Evolutionary conservation across 495 filamentous ascomycete genomes (phyloP), one percentile per base, ranked within the genome.

Genomic region (Thermochaetoides thermophila): DNA sequence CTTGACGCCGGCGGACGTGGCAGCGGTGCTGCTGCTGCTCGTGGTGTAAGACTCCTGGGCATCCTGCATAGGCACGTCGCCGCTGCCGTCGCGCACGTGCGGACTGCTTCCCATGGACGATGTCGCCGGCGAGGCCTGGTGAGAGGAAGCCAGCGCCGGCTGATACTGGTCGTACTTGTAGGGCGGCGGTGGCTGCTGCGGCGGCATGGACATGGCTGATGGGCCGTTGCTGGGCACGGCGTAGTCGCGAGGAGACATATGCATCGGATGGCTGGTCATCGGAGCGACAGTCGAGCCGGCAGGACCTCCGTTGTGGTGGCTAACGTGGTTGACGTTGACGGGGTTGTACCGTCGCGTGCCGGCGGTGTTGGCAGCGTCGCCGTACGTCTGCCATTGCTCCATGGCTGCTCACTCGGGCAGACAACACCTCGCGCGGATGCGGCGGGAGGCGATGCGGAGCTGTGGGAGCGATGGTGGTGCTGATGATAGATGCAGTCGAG

Each of bases 61-160:
- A 51, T 93, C 86, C 52, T 89, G 81, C 85, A 95, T 95, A 27
- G 76, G 67, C 37, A 89, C 75, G 63, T 95, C 85, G 38, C 73
- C 71, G 54, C 85, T 87, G 27, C 64, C 72, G 63, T 81, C 75
- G 57, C 77, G 74, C 47, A 62, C 57, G 52, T 74, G 77, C 52
- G 6, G 6, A 11, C 76, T 71, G 45, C 71, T 74, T 32, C 68
- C 64, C 34, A 69, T 56, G 17, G 79, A 77, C 37, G 79, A 81
- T 20, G 71, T 66, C 24, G 69, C 65, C 52, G 75, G 61, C 24
- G 71, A 62, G 21, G 68, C 59, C 22, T 69, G 71, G 38, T 51
- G 48, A 10, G 73, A 61, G 45, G 66, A 64, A 39, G n/a, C n/a
- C n/a, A 67, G 48, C 24, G 63, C 60, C 28, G 64, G 59, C 37